Evolutionary conservation across 2,329 filamentous ascomycete species (phyloP).

Genomic region (Alternaria gansuensis): DNA sequence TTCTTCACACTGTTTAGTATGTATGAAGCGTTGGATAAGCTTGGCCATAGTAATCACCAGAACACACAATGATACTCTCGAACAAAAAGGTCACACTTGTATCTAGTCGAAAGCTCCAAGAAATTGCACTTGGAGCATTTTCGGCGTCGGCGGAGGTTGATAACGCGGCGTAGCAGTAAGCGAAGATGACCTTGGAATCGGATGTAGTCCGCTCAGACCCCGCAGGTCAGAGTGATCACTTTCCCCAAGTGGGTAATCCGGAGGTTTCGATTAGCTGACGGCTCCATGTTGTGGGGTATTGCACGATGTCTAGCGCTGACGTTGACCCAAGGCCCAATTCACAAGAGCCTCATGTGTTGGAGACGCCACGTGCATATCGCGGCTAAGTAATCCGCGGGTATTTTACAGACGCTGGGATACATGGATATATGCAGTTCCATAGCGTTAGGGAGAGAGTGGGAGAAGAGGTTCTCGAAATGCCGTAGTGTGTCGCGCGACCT

Average conservation of each 20-base stretch:
- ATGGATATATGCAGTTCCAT: not conserved
- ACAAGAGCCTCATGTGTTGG: constrained; percentile 5
- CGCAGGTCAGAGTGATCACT: too few relatives aligned
- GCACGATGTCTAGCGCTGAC: constrained; percentile 3
- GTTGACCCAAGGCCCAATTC: not conserved
- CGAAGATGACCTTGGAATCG: too few relatives aligned
- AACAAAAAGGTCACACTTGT: not conserved
- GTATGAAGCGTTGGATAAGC: too few relatives aligned
- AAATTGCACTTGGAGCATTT: not conserved
- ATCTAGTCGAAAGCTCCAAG: not conserved
- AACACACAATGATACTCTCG: not conserved
- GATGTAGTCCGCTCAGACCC: too few relatives aligned
- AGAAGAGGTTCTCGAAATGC: not conserved
- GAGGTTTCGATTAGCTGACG: not conserved
- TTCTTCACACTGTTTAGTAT: too few relatives aligned
- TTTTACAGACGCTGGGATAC: not conserved
- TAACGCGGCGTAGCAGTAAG: too few relatives aligned
- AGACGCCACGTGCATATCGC: not conserved
- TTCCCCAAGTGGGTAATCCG: not conserved
- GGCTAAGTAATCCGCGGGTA: not conserved
- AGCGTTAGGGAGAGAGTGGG: not conserved
- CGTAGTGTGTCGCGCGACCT: not conserved
- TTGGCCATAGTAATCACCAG: too few relatives aligned
- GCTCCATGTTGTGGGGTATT: constrained; percentile 6
- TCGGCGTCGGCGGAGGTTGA: not conserved